A percentile compares a stretch with the other conserved stretches of the same genome.
Conservation (phyloP, 2,329 filamentous ascomycete genomes). For the Tolypocladium endophyticum region DNA sequence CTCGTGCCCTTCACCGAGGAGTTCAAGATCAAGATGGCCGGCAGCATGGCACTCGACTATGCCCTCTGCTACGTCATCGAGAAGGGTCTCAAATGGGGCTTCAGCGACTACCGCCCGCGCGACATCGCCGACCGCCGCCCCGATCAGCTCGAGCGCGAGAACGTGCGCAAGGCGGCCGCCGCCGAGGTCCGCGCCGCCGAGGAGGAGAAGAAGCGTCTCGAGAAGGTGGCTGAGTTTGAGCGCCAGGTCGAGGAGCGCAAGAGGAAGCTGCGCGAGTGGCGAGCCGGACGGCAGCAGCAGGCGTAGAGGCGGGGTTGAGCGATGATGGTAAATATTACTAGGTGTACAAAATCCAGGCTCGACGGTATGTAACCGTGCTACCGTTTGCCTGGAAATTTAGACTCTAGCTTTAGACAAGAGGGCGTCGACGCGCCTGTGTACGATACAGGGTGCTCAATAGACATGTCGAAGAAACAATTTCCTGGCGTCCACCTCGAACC, state of each 20-base stretch:
- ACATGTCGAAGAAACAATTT: not conserved
- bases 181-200: slow-evolving; percentile 36
- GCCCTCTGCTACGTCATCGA: slow-evolving; percentile 80
- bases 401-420: not conserved
- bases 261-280: slow-evolving; percentile 37
- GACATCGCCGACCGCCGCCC: slow-evolving; percentile 81
- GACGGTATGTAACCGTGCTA: not conserved
- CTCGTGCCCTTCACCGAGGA: slow-evolving; percentile 82
- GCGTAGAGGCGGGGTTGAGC: not conserved
- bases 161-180: slow-evolving; percentile 53
- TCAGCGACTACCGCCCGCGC: slow-evolving; percentile 86
- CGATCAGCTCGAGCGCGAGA: slow-evolving; percentile 76
- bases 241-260: slow-evolving; percentile 41
- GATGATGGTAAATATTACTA: not conserved
- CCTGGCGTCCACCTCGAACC: not conserved
- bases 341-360: not conserved
- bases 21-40: slow-evolving; percentile 81
- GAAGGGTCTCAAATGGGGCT: slow-evolving; percentile 70
- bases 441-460: not conserved
- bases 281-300: slow-evolving; percentile 20
- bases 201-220: slow-evolving; percentile 38
- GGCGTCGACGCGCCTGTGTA: not conserved
- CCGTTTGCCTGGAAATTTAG: not conserved
- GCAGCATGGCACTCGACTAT: slow-evolving; percentile 81
- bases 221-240: slow-evolving; percentile 51